Evolutionary conservation across 2,329 filamentous ascomycete genomes (phyloP).

Genomic region (Exophiala bonariae): DNA sequence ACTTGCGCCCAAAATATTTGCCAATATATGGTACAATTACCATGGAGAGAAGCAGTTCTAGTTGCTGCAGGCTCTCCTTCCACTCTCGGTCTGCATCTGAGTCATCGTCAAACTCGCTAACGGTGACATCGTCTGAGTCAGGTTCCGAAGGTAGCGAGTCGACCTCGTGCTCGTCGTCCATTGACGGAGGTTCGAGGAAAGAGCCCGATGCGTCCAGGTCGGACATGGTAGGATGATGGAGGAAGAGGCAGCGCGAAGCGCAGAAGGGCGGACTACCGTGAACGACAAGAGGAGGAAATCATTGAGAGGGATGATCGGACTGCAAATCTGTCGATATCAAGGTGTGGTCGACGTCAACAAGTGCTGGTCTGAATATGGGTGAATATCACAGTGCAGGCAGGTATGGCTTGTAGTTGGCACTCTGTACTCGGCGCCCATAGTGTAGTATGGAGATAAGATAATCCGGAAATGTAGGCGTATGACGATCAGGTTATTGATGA

Average conservation of each 20-base stretch:
- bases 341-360: no score
- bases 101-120: slow-evolving; percentile 58
- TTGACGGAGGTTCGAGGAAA: slow-evolving; percentile 23
- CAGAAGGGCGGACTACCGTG: no score
- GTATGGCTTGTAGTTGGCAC: neutral
- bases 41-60: slow-evolving; percentile 92
- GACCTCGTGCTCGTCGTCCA: slow-evolving; percentile 39
- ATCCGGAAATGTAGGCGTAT: no score
- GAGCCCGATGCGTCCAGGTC: slow-evolving; percentile 32
- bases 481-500: no score
- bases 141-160: slow-evolving; percentile 47
- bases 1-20: slow-evolving; percentile 92
- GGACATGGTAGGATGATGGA: slow-evolving; percentile 16
- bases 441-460: no score
- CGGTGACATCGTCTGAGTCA: slow-evolving; percentile 51
- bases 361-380: no score
- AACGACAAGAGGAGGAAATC: no score
- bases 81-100: slow-evolving; percentile 93
- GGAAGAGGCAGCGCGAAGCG: neutral
- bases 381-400: no score
- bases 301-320: no score
- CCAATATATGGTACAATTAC: slow-evolving; percentile 89
- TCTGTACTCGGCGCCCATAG: no score
- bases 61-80: slow-evolving; percentile 89
- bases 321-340: no score